A percentile compares a stretch with the other conserved stretches of the same genome.
phyloP scores from a whole-genome alignment of 805 yeast genomes.

The Metschnikowia noctiluminum region DNA sequence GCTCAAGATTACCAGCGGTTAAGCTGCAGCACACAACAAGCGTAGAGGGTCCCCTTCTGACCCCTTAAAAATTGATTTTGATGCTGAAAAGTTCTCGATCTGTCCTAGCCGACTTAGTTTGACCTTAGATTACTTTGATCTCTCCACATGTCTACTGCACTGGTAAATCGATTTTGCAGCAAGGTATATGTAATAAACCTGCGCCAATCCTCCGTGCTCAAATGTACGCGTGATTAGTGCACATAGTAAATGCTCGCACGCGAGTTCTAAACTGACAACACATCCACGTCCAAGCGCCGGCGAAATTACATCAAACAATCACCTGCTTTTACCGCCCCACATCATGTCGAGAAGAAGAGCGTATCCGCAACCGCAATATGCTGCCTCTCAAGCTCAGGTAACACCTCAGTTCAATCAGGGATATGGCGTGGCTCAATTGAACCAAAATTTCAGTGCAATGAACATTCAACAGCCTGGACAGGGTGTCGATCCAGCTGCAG shows the following conservation, averaged over 20 bases:
- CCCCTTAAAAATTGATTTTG: too few species aligned
- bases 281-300: slow-evolving; percentile 6
- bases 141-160: too few species aligned
- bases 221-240: background rate
- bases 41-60: too few species aligned
- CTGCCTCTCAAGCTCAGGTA: slow-evolving; percentile 21
- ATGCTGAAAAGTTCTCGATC: too few species aligned
- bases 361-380: slow-evolving; percentile 46
- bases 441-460: slow-evolving; percentile 32
- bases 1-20: too few species aligned
- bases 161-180: background rate
- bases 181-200: background rate
- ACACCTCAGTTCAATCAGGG: slow-evolving; percentile 17
- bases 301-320: slow-evolving; percentile 2
- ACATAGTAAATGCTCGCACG: slow-evolving; percentile 5
- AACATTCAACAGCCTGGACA: slow-evolving; percentile 23
- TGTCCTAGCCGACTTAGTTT: too few species aligned
- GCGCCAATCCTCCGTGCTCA: background rate
- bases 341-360: slow-evolving; percentile 46
- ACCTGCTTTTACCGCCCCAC: background rate
- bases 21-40: too few species aligned
- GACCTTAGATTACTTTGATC: too few species aligned
- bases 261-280: slow-evolving; percentile 13
- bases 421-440: slow-evolving; percentile 34
- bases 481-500: slow-evolving; percentile 10